Percentiles rank a stretch among this genome's conserved stretches.
Evolutionary conservation across 495 filamentous ascomycete genomes (phyloP).

Genomic region (Sordaria brevicollis): DNA sequence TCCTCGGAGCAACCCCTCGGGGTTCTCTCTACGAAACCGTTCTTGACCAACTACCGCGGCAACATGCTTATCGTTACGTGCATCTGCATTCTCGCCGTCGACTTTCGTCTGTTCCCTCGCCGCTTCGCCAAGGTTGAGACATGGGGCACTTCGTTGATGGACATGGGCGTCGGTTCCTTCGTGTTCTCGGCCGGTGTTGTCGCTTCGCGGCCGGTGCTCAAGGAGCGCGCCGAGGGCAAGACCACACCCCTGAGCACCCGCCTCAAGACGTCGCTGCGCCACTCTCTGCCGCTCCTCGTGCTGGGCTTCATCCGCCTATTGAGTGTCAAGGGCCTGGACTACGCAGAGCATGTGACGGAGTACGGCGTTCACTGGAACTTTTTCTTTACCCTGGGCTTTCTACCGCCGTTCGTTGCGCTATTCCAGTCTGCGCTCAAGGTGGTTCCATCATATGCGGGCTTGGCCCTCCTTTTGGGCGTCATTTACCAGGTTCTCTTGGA

Average conservation of each 20-base stretch:
- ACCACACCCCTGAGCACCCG: constrained; percentile 39
- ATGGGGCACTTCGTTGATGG: constrained; percentile 98
- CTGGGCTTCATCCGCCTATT: constrained; percentile 74
- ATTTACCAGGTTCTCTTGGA: constrained; percentile 69
- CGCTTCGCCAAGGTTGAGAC: constrained; percentile 96
- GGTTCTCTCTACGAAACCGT: constrained; percentile 71
- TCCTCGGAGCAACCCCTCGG: constrained; percentile 19
- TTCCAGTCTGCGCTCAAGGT: constrained; percentile 53
- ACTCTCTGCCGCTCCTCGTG: constrained; percentile 72
- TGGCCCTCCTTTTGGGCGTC: constrained; percentile 54
- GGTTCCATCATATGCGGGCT: constrained; percentile 61
- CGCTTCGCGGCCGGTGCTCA: constrained; percentile 75
- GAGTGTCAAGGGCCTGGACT: constrained; percentile 88
- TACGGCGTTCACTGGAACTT: constrained; percentile 99
- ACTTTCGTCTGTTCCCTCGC: constrained; percentile 85
- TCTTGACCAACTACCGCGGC: constrained; percentile 82
- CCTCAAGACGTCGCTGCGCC: constrained; percentile 54
- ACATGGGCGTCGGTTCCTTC: constrained; percentile 93
- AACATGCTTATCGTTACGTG: constrained; percentile 92
- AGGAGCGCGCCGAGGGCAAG: constrained; percentile 45
- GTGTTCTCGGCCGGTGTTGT: constrained; percentile 95
- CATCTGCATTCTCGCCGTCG: constrained; percentile 89
- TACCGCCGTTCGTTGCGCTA: constrained; percentile 84
- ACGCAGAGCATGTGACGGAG: constrained; percentile 94
- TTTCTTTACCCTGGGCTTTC: constrained; percentile 88